A percentile compares a stretch with the other conserved stretches of the same genome.
These are phyloP conservation scores for Coprinopsis sp. DNA, from an alignment of 768 basidiomycete species.

Conservation along the genomic window DNA sequence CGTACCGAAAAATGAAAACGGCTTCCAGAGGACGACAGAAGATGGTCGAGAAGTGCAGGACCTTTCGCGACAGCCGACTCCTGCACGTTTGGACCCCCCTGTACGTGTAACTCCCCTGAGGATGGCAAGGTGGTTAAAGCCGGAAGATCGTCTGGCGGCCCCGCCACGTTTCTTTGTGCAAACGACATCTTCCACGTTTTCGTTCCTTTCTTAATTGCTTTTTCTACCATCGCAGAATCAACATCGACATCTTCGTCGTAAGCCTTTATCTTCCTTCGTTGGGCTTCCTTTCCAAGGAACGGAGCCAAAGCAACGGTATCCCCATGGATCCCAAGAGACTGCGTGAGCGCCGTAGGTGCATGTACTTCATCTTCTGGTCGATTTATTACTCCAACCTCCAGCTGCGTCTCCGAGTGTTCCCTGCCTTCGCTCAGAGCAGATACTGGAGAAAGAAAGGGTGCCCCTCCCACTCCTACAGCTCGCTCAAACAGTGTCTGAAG, in stretches of 20 bases:
- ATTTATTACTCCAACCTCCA: background rate
- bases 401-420: background rate
- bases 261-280: constrained; percentile 38
- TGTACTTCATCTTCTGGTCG: constrained; percentile 5
- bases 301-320: constrained; percentile 47
- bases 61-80: background rate
- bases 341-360: constrained; percentile 20
- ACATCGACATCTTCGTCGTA: constrained; percentile 37
- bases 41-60: constrained; percentile 1
- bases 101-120: background rate
- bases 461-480: constrained; percentile 34
- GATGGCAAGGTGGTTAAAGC: background rate
- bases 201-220: background rate
- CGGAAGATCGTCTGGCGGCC: background rate
- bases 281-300: constrained; percentile 41
- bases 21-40: constrained; percentile 23
- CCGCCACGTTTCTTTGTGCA: constrained; percentile 17
- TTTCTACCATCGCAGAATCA: constrained; percentile 11
- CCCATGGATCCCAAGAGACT: constrained; percentile 44
- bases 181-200: constrained; percentile 35
- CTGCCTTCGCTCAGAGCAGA: background rate
- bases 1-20: constrained; percentile 49
- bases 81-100: background rate
- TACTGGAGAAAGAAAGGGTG: constrained; percentile 2
- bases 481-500: constrained; percentile 45